A percentile compares a stretch with the other conserved stretches of the same genome.
Conservation (phyloP, 2,329 filamentous ascomycete genomes). For the Penicillium sp. region DNA sequence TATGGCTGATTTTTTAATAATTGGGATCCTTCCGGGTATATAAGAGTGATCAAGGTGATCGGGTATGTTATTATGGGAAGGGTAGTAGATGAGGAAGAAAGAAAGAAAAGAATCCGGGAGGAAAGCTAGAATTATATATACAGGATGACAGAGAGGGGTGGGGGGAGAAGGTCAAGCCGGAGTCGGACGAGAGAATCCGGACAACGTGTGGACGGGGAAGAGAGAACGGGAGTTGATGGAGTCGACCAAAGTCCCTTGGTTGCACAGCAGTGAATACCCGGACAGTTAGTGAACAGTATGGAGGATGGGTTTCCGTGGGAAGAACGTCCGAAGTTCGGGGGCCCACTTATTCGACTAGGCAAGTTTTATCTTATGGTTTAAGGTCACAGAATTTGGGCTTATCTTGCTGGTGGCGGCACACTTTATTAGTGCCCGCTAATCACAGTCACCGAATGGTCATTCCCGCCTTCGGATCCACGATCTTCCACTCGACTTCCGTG, state of each 20-base stretch:
- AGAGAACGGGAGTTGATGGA: constrained; percentile 6
- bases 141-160: background rate
- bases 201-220: constrained; percentile 12
- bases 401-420: constrained; percentile 27
- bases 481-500: constrained; percentile 16
- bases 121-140: constrained; percentile 27
- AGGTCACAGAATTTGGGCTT: constrained; percentile 36
- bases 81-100: constrained; percentile 9
- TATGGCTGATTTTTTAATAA: constrained; percentile 10
- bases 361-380: constrained; percentile 35
- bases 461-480: constrained; percentile 1
- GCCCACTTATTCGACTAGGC: background rate
- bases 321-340: constrained; percentile 37
- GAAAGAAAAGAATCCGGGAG: constrained; percentile 13
- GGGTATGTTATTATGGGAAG: constrained; percentile 8
- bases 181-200: constrained; percentile 31
- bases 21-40: constrained; percentile 1
- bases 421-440: constrained; percentile 15
- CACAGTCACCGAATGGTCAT: background rate
- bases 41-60: constrained; percentile 3
- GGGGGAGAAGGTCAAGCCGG: constrained; percentile 24
- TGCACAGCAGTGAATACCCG: constrained; percentile 2
- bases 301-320: constrained; percentile 15
- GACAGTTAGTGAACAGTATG: constrained; percentile 4
- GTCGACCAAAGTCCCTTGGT: constrained; percentile 6